These are phyloP conservation scores for Naganishia friedmannii DNA, from an alignment of 768 basidiomycete species.

Conservation along the genomic window DNA sequence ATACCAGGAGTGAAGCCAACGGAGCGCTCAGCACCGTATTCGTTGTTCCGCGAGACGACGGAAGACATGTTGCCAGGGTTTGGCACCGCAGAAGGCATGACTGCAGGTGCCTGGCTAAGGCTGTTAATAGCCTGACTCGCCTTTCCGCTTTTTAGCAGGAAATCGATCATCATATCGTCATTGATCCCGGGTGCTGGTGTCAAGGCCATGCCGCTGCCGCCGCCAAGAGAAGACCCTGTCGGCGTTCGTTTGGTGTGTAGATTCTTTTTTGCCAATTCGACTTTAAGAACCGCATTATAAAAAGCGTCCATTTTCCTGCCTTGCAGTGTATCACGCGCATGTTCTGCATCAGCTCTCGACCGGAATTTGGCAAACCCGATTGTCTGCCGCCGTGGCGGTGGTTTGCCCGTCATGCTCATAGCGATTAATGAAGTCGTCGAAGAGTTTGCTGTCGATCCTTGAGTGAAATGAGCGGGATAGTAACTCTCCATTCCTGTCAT, in stretches of 20 bases:
- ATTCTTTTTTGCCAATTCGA: conserved; percentile 99
- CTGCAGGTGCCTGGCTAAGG: conserved; percentile 6
- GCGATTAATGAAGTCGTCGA: conserved; percentile 28
- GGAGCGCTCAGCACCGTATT: background rate
- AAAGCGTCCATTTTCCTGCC: conserved; percentile 87
- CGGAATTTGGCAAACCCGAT: conserved; percentile 98
- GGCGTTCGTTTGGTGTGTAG: conserved; percentile 76
- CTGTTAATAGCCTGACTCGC: conserved; percentile 19
- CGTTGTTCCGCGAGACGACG: background rate
- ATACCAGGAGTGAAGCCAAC: background rate
- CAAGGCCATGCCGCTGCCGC: background rate
- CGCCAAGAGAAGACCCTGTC: conserved; percentile 43
- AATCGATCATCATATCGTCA: conserved; percentile 51
- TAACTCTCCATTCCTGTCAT: conserved; percentile 17
- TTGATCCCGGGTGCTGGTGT: conserved; percentile 51
- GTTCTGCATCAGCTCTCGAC: conserved; percentile 77
- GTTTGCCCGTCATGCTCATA: conserved; percentile 21
- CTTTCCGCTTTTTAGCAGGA: conserved; percentile 41
- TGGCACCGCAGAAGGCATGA: conserved; percentile 19
- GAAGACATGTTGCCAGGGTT: background rate
- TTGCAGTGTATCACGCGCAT: conserved; percentile 81
- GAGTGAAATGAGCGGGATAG: conserved; percentile 11
- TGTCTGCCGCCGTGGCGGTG: conserved; percentile 71
- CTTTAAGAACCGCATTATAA: conserved; percentile 87
- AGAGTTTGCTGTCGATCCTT: conserved; percentile 25